These are phyloP conservation scores for Stromatinia cepivora DNA, from an alignment of 2,329 filamentous ascomycete genomes.

Conservation along the genomic window DNA sequence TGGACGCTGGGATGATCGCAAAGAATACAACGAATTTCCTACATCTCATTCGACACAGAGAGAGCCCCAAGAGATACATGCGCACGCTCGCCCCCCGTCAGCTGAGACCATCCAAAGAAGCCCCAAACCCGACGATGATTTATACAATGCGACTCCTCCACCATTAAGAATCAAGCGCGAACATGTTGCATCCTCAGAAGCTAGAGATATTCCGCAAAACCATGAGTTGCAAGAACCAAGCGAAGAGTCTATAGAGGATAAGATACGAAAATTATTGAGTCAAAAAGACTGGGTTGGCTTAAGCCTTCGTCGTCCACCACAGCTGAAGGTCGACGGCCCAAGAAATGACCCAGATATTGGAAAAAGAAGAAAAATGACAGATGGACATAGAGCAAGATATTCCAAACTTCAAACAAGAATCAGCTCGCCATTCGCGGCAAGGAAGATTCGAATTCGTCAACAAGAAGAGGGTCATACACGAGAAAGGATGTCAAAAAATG, in stretches of 20 bases:
- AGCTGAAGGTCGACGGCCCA: slow-evolving; percentile 31
- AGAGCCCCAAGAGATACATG: neutral
- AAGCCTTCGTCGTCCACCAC: slow-evolving; percentile 32
- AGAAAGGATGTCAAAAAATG: slow-evolving; percentile 14
- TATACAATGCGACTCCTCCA: slow-evolving; percentile 34
- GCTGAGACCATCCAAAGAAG: slow-evolving; percentile 4
- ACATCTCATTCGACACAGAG: neutral
- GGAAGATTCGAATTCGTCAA: neutral
- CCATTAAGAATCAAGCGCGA: slow-evolving; percentile 27
- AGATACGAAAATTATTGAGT: slow-evolving; percentile 35
- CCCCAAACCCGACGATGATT: slow-evolving; percentile 28
- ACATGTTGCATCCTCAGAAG: slow-evolving; percentile 14
- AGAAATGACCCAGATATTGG: slow-evolving; percentile 35
- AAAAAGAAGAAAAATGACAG: slow-evolving; percentile 33
- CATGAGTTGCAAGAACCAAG: slow-evolving; percentile 18
- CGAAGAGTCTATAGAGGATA: slow-evolving; percentile 32
- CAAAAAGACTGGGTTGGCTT: slow-evolving; percentile 40
- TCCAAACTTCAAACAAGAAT: slow-evolving; percentile 26
- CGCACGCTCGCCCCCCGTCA: neutral
- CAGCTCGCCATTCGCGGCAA: slow-evolving; percentile 30
- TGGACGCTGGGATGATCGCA: neutral
- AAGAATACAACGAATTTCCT: neutral
- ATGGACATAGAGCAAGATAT: slow-evolving; percentile 34
- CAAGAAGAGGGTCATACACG: neutral
- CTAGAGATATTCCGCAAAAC: neutral